Evolutionary conservation across 2,329 filamentous ascomycete genomes (phyloP), one percentile per base, ranked within the genome.

Genomic region (Torrubiellomyces zombiae): DNA sequence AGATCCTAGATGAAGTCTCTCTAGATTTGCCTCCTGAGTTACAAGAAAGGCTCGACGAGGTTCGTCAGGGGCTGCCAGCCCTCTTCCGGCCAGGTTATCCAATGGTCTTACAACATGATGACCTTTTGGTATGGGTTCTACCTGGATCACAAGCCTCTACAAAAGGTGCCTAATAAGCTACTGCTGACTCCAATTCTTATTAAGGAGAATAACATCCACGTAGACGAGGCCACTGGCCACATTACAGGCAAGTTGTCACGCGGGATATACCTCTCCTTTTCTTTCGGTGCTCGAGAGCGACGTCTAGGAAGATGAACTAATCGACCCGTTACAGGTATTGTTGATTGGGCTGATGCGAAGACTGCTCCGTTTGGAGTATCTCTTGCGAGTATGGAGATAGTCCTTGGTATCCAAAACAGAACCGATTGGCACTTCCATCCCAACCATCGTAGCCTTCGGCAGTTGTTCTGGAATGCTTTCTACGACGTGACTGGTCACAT

Each of bases 121-220:
- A 48, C 26, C 33, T 48, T 14, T 28, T 32, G 14, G n/a, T n/a
- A n/a, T n/a, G n/a, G n/a, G n/a, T n/a, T n/a, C n/a, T n/a, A n/a
- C n/a, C n/a, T n/a, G n/a, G n/a, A n/a, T n/a, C n/a, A n/a, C n/a
- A n/a, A n/a, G n/a, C n/a, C n/a, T n/a, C n/a, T n/a, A n/a, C n/a
- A n/a, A n/a, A n/a, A n/a, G n/a, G n/a, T n/a, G n/a, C n/a, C n/a
- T n/a, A n/a, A n/a, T n/a, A n/a, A n/a, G n/a, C n/a, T n/a, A n/a
- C n/a, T n/a, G n/a, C n/a, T n/a, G n/a, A n/a, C n/a, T n/a, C n/a
- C n/a, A n/a, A n/a, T n/a, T n/a, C n/a, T n/a, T n/a, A n/a, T n/a
- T n/a, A n/a, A n/a, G n/a, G 38, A 44, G 33, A 43, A 38, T 24
- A 47, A 49, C 26, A 36, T 46, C 14, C 39, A 43, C 11, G 32